Base-by-base conservation (phyloP, 75 land plant genomes). In the Cupressus sempervirens region DNA sequence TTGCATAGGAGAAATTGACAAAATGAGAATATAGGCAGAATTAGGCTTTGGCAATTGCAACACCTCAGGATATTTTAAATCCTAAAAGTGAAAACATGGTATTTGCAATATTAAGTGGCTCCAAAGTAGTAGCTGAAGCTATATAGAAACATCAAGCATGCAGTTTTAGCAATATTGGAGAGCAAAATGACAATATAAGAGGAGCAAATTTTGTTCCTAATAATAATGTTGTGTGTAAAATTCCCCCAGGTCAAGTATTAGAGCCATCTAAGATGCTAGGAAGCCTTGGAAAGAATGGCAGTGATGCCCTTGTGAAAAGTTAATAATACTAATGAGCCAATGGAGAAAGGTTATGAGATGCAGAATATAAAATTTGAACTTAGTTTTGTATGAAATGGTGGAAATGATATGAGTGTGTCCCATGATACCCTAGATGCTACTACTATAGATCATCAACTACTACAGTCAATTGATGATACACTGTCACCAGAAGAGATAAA, bases 391-490 rank as follows among this genome's bases (percentile, higher is more conserved):
- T 10, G 32, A 79, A n/a, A 26, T 79, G 32, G 52, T n/a, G 15
- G 81, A n/a, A 45, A 79, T 79, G 81, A 79, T 79, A 48, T 45
- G 32, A 79, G 26, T 10, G 32, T 79, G 46, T 32, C 50, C 6
- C 46, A 43, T 26, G 81, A 79, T 32, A 86, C 50, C 30, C 8
- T 23, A 29, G 67, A 62, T 26, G 67, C 67, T 43, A 86, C 82
- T 67, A 26, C 85, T 14, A 50, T 16, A 14, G 90, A 88, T 65
- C 80, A 36, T 41, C 77, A 12, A 23, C 23, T 67, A 34, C 52
- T 85, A 67, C 77, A 72, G n/a, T 86, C 82, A 34, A 62, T 16
- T 62, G 91, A 84, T 20, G 90, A 88, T 34, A 1, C 43, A n/a
- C n/a, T n/a, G n/a, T n/a, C n/a, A n/a, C n/a, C n/a, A n/a, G n/a